Evolutionary conservation across 805 yeast species (phyloP), one percentile per base, ranked within the genome.

Genomic region (Candida multigemmis): DNA sequence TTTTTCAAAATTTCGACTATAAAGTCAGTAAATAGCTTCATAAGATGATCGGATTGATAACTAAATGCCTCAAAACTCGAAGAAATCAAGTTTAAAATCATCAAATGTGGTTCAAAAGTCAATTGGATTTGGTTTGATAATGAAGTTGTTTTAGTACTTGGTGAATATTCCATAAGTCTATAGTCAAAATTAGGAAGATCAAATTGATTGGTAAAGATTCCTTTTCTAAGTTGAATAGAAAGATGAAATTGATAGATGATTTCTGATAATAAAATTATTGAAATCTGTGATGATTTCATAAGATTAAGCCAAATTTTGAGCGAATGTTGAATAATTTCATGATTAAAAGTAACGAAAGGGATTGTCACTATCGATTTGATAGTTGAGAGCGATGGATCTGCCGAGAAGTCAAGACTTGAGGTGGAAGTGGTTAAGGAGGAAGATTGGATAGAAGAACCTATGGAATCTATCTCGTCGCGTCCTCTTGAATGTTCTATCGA

Each of bases 161-260:
- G 96, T 1, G 86, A 58, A 42, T 91, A 91, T 36, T 83, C 91
- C 98, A 91, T 91, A 27, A 63, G 66, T 36, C 71, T 56, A 48
- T 63, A 77, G 30, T 77, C 82, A 14, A 89, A 77, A 30, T 65
- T 57, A 1, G 41, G 43, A 5, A 72, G 47, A 47, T 86, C 94
- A 36, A 56, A 54, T 5, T 52, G 41, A 4, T 57, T 62, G 5
- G 77, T 69, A 48, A 71, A 87, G 7, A 89, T 48, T 3, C 97
- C 96, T 21, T 56, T 56, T 15, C 57, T 56, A 16, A 63, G 54
- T 19, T 68, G 64, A 23, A 85, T 70, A 1, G 89, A 68, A 20
- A 56, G 53, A 48, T 77, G 82, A 81, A 93, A 83, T 30, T 68
- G 65, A 23, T 65, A 60, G 15, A 77, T 68, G 17, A 91, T 71